Evolutionary conservation across 2,329 filamentous ascomycete species (phyloP).

Genomic region (Pseudogymnoascus sp.): DNA sequence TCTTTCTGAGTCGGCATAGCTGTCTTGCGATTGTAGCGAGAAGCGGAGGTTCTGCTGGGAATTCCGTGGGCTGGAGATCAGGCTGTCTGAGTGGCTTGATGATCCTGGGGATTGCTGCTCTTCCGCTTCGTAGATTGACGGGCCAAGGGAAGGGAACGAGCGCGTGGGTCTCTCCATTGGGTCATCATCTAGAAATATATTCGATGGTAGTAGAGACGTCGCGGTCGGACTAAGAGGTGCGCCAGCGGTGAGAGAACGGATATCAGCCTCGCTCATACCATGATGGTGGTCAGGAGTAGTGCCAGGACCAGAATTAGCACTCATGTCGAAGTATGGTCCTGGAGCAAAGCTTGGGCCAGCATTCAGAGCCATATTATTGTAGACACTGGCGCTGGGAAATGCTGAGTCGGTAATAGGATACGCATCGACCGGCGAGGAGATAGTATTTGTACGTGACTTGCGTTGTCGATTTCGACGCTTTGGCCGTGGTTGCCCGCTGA

Average conservation of each 20-base stretch:
- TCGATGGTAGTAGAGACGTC: conserved; percentile 63
- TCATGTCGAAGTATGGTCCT: conserved; percentile 36
- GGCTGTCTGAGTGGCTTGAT: conserved; percentile 47
- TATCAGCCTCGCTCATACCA: conserved; percentile 51
- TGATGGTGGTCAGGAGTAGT: conserved; percentile 30
- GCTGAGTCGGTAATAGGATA: conserved; percentile 27
- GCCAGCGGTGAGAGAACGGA: conserved; percentile 51
- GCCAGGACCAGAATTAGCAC: conserved; percentile 20
- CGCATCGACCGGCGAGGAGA: conserved; percentile 24
- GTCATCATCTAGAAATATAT: conserved; percentile 54
- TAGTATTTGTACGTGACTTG: conserved; percentile 32
- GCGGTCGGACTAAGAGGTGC: conserved; percentile 73
- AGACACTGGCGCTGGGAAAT: conserved; percentile 31
- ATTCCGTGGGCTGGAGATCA: conserved; percentile 53
- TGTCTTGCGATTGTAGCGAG: conserved; percentile 25
- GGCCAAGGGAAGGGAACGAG: conserved; percentile 30
- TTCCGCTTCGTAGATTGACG: conserved; percentile 32
- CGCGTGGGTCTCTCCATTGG: conserved; percentile 29
- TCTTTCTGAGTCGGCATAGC: not conserved
- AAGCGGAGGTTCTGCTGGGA: conserved; percentile 52
- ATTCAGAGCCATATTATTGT: conserved; percentile 34
- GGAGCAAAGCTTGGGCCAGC: conserved; percentile 43
- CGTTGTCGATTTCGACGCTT: conserved; percentile 32
- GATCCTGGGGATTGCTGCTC: conserved; percentile 53
- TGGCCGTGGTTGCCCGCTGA: conserved; percentile 22